phyloP scores from a whole-genome alignment of 176 grass and related monocot genomes.

The Zoysia pacifica region DNA sequence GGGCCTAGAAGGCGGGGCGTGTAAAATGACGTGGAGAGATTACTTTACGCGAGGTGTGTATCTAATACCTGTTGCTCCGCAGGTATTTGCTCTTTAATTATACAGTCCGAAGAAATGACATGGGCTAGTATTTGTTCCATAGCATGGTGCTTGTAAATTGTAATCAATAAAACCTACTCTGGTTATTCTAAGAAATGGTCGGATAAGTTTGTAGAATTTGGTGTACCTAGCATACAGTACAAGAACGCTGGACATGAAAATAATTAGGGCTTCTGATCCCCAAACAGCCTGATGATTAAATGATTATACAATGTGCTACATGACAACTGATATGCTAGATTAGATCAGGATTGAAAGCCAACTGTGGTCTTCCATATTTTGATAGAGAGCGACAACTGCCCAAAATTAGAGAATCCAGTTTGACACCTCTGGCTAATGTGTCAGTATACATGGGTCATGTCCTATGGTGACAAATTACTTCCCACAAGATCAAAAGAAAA shows the following conservation, averaged over 20 bases:
- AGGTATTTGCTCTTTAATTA: conserved; percentile 5
- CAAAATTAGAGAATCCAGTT: conserved; percentile 19
- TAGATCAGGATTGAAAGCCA: not conserved
- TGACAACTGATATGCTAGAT: conserved; percentile 24
- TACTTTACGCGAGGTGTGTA: conserved; percentile 70
- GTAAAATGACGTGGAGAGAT: conserved; percentile 84
- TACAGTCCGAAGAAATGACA: conserved; percentile 11
- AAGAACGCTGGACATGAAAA: not conserved
- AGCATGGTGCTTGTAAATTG: conserved; percentile 1
- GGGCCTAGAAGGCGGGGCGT: conserved; percentile 37
- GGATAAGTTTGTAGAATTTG: conserved; percentile 19
- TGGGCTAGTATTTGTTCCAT: not conserved
- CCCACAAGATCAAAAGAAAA: not conserved
- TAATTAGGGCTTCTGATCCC: not conserved
- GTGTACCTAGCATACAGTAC: not conserved
- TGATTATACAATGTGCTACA: not conserved
- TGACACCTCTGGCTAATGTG: not conserved
- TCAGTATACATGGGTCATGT: conserved; percentile 18
- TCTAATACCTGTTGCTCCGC: conserved; percentile 12
- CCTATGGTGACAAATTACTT: conserved; percentile 14
- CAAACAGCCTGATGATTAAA: conserved; percentile 12
- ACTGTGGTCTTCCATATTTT: not conserved
- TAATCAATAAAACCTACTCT: conserved; percentile 25
- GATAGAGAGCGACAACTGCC: not conserved
- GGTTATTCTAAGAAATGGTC: not conserved